Base-by-base conservation (phyloP, 139 green algal species). In the Ostreobium quekettii region DNA sequence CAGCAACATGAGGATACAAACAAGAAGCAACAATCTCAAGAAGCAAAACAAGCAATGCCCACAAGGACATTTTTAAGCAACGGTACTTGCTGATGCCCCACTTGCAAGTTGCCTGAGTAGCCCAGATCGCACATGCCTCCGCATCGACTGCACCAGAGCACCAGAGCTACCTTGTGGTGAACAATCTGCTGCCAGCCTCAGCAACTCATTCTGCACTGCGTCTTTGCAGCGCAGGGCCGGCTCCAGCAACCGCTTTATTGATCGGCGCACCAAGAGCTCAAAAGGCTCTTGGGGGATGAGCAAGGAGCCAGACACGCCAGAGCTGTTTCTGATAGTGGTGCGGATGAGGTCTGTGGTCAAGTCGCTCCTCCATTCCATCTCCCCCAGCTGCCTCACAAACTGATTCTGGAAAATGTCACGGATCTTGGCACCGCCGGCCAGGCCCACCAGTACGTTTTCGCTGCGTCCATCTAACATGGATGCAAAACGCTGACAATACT, bases 221-320 rank as follows among this genome's bases (percentile, higher is more conserved):
- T 62, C 49, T 64, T 83, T 78, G 69, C 76, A 86, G 32, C 75
- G 60, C 35, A 97, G 80, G n/a, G 78, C 70, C 22, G 88, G 89
- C 1, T 76, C 48, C 59, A 92, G 81, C 49, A 98, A 81, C 5
- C 75, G 71, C 29, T 69, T 63, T 46, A 97, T 88, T 4, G 83
- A 78, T 1, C 83, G 76, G 3, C 91, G 76, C 31, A 92, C 83
- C 53, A 98, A 76, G 72, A 97, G 76, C 87, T 98, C 92, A 80
- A 97, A 98, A 1, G 92, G 93, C 39, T 91, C 91, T 74, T 97
- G 87, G 3, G 88, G 88, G 35, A 96, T 91, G 5, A 96, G 72
- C 65, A 95, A 76, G 11, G 75, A 83, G 63, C 85, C 88, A 62
- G 79, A 83, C 38, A 95, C 85, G 47, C 91, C 90, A 22, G 81